phyloP scores from a whole-genome alignment of 31 red algal genomes.

The Odonthalia washingtoniensis region DNA sequence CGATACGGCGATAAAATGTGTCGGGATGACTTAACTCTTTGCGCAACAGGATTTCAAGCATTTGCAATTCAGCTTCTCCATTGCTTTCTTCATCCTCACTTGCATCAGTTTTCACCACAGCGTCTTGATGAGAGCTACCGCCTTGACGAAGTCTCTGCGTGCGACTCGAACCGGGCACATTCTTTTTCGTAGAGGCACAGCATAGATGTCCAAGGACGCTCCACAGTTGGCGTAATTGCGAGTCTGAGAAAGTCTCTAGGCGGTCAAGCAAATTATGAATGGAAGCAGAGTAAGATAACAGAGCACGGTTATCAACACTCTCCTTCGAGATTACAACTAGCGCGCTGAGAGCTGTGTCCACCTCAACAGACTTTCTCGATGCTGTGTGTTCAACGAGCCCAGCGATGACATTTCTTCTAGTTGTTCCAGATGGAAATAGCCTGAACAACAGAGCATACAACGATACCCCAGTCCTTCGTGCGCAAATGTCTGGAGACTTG shows the following conservation, averaged over 20 bases:
- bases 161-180: not conserved
- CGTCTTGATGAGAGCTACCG: not conserved
- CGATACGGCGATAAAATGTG: constrained; percentile 64
- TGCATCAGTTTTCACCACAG: not conserved
- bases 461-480: constrained; percentile 52
- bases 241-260: constrained; percentile 65
- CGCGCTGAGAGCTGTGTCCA: constrained; percentile 64
- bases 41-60: constrained; percentile 72
- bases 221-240: constrained; percentile 74
- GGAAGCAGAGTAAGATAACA: constrained; percentile 59
- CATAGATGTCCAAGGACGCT: constrained; percentile 70
- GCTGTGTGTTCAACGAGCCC: constrained; percentile 63
- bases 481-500: constrained; percentile 40
- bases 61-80: constrained; percentile 57
- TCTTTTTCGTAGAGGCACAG: constrained; percentile 31
- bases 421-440: constrained; percentile 48
- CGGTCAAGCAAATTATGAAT: constrained; percentile 74
- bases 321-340: constrained; percentile 51
- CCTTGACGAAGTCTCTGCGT: not conserved
- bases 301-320: constrained; percentile 48
- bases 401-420: constrained; percentile 56
- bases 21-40: constrained; percentile 79
- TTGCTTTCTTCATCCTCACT: constrained; percentile 6
- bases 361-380: constrained; percentile 42
- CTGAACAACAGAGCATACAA: constrained; percentile 57